phyloP scores from a whole-genome alignment of 169 alveolate species.

The Neospora caninum region DNA sequence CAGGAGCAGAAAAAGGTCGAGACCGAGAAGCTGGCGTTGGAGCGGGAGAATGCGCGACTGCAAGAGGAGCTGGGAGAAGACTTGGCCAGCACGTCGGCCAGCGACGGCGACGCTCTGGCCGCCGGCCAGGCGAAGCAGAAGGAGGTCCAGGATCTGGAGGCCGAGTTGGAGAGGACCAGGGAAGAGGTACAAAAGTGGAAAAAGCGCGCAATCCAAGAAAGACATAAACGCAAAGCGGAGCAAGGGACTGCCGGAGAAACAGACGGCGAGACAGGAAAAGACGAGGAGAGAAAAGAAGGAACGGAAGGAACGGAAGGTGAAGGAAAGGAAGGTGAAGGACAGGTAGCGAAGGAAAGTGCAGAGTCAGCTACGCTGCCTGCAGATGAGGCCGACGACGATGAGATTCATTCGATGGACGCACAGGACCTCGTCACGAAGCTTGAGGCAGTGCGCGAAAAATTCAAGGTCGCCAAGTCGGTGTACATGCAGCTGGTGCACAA shows the following conservation, averaged over 20 bases:
- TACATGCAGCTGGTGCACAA: slow-evolving; percentile 1
- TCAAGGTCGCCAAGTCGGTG: not conserved
- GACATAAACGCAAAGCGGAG: not conserved
- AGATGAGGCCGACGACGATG: not conserved
- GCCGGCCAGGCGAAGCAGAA: not conserved
- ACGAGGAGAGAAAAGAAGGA: not conserved
- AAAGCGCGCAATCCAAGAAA: not conserved
- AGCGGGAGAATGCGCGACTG: not conserved
- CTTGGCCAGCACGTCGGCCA: not conserved
- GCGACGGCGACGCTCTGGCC: not conserved
- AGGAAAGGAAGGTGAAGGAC: not conserved
- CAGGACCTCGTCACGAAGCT: not conserved
- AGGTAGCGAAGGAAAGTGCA: not conserved
- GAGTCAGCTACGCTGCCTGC: not conserved
- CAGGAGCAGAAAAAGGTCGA: not conserved
- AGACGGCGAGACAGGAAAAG: not conserved
- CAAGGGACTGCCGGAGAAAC: not conserved
- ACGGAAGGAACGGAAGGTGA: not conserved
- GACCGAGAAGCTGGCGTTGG: not conserved
- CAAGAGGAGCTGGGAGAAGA: not conserved
- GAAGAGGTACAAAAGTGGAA: not conserved
- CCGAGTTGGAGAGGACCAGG: not conserved
- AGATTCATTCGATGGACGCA: not conserved
- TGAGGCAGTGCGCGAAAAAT: not conserved
- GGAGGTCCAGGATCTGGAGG: not conserved